Evolutionary conservation across 106 monocot species (phyloP).

Genomic region (Gastrodia elata): DNA sequence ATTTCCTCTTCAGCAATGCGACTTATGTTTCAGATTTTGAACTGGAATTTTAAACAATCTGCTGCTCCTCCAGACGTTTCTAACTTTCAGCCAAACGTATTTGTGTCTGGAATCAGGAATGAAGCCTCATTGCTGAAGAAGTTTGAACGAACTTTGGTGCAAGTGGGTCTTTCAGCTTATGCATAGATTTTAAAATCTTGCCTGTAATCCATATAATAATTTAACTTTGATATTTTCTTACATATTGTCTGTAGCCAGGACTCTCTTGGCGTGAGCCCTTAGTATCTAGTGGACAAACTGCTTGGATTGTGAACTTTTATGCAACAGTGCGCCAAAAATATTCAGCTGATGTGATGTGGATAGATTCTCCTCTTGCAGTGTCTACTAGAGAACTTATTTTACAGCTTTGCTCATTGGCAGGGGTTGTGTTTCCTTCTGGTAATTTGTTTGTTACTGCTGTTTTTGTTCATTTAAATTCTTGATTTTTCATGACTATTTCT

Average conservation of each 20-base stretch:
- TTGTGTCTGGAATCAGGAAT: slow-evolving; percentile 43
- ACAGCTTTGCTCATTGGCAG: slow-evolving; percentile 78
- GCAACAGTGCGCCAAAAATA: slow-evolving; percentile 39
- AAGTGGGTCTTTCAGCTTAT: slow-evolving; percentile 39
- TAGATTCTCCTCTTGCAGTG: slow-evolving; percentile 82
- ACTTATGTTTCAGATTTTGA: slow-evolving; percentile 88
- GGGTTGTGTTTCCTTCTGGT: slow-evolving; percentile 76
- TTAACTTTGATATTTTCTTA: slow-evolving; percentile 13
- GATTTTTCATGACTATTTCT: neutral
- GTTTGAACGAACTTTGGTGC: slow-evolving; percentile 65
- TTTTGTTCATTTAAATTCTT: slow-evolving; percentile 1
- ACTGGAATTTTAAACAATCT: slow-evolving; percentile 68
- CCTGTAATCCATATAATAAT: neutral
- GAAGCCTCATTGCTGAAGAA: slow-evolving; percentile 58
- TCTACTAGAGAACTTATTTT: slow-evolving; percentile 85
- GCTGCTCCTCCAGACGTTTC: slow-evolving; percentile 14
- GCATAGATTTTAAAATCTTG: slow-evolving; percentile 1
- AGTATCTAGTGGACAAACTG: slow-evolving; percentile 68
- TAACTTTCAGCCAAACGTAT: slow-evolving; percentile 17
- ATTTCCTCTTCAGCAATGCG: slow-evolving; percentile 75
- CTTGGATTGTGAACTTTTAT: slow-evolving; percentile 79
- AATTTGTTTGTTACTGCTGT: slow-evolving; percentile 1
- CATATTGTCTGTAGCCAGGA: slow-evolving; percentile 71
- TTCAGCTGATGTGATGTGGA: slow-evolving; percentile 72
- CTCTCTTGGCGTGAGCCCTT: slow-evolving; percentile 65